Evolutionary conservation across 2,329 filamentous ascomycete genomes (phyloP).

Genomic region (Pseudocercospora ulei): DNA sequence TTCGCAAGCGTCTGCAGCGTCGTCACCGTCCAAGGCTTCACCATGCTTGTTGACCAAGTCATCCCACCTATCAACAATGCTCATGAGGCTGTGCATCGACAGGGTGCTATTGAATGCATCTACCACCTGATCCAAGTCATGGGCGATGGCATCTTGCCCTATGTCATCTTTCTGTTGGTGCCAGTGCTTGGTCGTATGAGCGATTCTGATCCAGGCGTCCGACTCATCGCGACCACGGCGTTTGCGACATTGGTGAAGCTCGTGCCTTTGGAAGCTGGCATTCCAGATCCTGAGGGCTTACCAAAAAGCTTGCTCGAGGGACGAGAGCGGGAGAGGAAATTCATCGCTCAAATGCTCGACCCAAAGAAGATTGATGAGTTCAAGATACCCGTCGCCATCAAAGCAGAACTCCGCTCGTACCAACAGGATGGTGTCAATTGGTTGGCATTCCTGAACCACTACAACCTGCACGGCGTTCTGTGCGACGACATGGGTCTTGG

Average conservation of each 20-base stretch:
- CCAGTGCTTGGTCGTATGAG: slow-evolving; percentile 96
- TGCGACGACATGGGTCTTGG: slow-evolving; percentile 99
- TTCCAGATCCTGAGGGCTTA: slow-evolving; percentile 87
- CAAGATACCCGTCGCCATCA: slow-evolving; percentile 88
- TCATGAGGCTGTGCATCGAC: slow-evolving; percentile 74
- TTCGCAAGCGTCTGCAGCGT: slow-evolving; percentile 95
- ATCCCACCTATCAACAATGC: slow-evolving; percentile 86
- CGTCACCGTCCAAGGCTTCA: slow-evolving; percentile 91
- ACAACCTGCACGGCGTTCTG: slow-evolving; percentile 93
- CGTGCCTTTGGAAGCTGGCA: slow-evolving; percentile 91
- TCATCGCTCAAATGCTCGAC: slow-evolving; percentile 92
- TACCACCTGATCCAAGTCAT: slow-evolving; percentile 98
- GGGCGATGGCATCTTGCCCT: slow-evolving; percentile 90
- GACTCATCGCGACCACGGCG: slow-evolving; percentile 87
- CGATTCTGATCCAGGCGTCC: slow-evolving; percentile 91
- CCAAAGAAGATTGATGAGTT: slow-evolving; percentile 95
- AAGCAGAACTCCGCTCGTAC: slow-evolving; percentile 89
- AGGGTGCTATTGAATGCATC: slow-evolving; percentile 88
- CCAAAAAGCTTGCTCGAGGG: slow-evolving; percentile 81
- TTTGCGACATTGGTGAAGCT: slow-evolving; percentile 96
- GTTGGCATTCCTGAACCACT: slow-evolving; percentile 95
- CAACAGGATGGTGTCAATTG: slow-evolving; percentile 99
- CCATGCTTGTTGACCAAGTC: slow-evolving; percentile 84
- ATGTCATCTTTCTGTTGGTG: slow-evolving; percentile 97
- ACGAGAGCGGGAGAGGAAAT: slow-evolving; percentile 86